Base-by-base conservation (phyloP, 1,139 yeast genomes). In the Meyerozyma carpophila region DNA sequence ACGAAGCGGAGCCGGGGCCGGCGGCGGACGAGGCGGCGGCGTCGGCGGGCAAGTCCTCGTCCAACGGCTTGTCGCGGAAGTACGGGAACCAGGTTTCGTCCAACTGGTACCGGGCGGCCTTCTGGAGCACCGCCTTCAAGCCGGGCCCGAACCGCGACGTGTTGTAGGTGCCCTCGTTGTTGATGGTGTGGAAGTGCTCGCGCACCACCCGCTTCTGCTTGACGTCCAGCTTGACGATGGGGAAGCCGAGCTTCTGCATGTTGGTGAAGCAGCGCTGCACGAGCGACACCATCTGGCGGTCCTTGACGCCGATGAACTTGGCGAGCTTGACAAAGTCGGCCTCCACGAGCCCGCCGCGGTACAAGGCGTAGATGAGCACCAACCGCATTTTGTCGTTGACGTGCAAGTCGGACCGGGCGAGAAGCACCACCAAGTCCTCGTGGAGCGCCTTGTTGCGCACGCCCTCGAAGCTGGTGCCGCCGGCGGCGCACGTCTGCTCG, bases 111-210 rank as follows among this genome's bases (percentile, higher is more conserved):
- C 62, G 62, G 20, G 74, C 65, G 2, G 76, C 71, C 44, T 65
- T 64, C 45, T 77, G 81, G 16, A 86, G 59, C 18, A 85, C 71
- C 16, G 75, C 71, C 48, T 84, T 82, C 38, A 84, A 59, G 0
- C 87, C 91, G 1, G 95, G 89, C 7, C 79, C 79, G 61, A 81
- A 88, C 49, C 96, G 71, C 3, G 95, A 84, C 1, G 93, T 84
- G 51, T 82, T 84, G 58, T 77, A 85, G 5, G 83, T 73, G 6
- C 78, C 81, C 43, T 80, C 84, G 40, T 82, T 79, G 48, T 82
- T 82, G 27, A 84, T 77, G 40, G 82, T 84, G 58, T 84, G 88
- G 54, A 77, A 80, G 60, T 65, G 77, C 66, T 50, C 70, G 61
- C 65, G 76, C 53, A 55, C 68, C 53, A 63, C 67, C 58, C 52